These are phyloP conservation scores for Elsinoe arachidis DNA, from an alignment of 2,329 filamentous ascomycete species.

Conservation along the genomic window DNA sequence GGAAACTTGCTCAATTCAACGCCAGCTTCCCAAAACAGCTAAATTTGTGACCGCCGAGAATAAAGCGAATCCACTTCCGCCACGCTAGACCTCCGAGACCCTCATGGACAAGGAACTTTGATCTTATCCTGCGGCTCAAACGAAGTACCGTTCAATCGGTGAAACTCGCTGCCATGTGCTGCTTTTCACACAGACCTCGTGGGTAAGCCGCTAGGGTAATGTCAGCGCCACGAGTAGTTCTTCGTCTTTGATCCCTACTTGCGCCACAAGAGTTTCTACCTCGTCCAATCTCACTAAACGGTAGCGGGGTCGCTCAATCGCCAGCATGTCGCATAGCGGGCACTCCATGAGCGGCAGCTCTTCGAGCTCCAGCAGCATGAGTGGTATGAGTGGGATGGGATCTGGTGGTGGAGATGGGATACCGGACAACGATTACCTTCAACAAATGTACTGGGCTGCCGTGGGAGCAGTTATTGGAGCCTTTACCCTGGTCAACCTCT, in stretches of 20 bases:
- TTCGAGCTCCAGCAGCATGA: slow-evolving; percentile 23
- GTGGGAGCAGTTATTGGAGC: slow-evolving; percentile 38
- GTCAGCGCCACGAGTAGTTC: background rate
- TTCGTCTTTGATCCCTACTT: background rate
- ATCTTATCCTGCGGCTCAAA: slow-evolving; percentile 3
- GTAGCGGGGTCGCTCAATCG: background rate
- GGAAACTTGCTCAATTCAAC: slow-evolving; percentile 10
- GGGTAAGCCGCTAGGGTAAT: background rate
- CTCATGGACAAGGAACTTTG: background rate
- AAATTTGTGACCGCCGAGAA: background rate
- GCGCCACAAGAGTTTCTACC: background rate
- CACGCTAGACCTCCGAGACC: background rate
- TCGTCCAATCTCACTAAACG: background rate
- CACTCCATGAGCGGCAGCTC: slow-evolving; percentile 7
- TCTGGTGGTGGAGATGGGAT: background rate
- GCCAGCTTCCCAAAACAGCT: slow-evolving; percentile 2
- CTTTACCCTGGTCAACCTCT: slow-evolving; percentile 37
- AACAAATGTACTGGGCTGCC: slow-evolving; percentile 46
- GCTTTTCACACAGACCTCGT: background rate
- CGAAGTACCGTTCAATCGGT: background rate
- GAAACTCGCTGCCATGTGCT: background rate
- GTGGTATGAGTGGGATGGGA: slow-evolving; percentile 27
- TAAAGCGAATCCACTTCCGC: slow-evolving; percentile 10
- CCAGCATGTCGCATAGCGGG: slow-evolving; percentile 7
- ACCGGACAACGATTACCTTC: slow-evolving; percentile 37